A percentile compares a stretch with the other conserved stretches of the same genome.
Evolutionary conservation across 2,329 filamentous ascomycete genomes (phyloP).

Genomic region (Verticillium tricorpus): DNA sequence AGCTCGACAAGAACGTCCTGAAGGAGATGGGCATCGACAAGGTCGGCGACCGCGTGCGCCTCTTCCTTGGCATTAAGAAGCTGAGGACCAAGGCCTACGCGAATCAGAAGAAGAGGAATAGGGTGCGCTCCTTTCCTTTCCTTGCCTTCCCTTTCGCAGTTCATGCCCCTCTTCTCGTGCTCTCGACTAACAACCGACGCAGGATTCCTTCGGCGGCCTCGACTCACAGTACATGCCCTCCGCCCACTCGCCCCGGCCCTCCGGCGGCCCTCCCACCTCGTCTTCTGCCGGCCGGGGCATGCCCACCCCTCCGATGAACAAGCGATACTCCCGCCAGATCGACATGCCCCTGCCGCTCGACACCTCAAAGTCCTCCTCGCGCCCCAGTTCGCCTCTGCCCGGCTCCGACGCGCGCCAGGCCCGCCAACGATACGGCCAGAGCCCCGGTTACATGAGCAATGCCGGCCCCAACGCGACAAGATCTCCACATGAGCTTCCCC

Average conservation of each 20-base stretch:
- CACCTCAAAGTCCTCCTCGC: slow-evolving; percentile 52
- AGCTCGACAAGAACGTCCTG: slow-evolving; percentile 93
- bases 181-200: slow-evolving; percentile 12
- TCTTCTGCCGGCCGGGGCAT: slow-evolving; percentile 13
- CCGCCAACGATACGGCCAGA: slow-evolving; percentile 54
- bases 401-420: slow-evolving; percentile 51
- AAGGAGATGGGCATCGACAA: slow-evolving; percentile 99
- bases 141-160: no score
- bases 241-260: slow-evolving; percentile 56
- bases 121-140: slow-evolving; percentile 54
- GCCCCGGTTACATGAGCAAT: slow-evolving; percentile 41
- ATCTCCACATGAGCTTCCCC: slow-evolving; percentile 58
- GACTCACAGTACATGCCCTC: slow-evolving; percentile 62
- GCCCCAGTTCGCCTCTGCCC: slow-evolving; percentile 64
- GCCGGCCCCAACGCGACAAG: slow-evolving; percentile 48
- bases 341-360: slow-evolving; percentile 41
- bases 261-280: slow-evolving; percentile 41
- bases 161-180: background rate
- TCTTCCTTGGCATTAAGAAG: slow-evolving; percentile 82
- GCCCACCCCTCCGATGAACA: slow-evolving; percentile 43
- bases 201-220: slow-evolving; percentile 82
- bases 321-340: slow-evolving; percentile 61
- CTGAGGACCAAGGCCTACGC: slow-evolving; percentile 71
- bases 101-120: slow-evolving; percentile 77
- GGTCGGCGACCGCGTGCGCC: slow-evolving; percentile 89